phyloP scores from a whole-genome alignment of 768 basidiomycete genomes.

The Boletus sp. region DNA sequence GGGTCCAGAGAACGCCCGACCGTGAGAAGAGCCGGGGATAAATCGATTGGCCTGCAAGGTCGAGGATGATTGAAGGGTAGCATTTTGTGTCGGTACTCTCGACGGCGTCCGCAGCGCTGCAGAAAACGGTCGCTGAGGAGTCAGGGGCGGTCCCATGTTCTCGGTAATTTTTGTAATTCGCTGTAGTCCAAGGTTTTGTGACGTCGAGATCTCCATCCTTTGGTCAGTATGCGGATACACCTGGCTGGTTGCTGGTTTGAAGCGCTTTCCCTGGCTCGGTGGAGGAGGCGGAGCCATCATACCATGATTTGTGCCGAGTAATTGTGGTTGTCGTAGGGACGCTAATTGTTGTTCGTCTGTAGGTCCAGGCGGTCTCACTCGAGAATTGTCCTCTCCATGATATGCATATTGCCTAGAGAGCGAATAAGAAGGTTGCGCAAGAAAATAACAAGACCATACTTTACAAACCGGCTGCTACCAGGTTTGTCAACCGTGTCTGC shows the following conservation, averaged over 20 bases:
- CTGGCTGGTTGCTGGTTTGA: conserved; percentile 23
- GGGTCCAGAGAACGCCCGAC: conserved; percentile 20
- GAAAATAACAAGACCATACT: conserved; percentile 35
- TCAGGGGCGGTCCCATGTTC: conserved; percentile 52
- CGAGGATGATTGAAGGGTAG: conserved; percentile 5
- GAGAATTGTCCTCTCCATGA: conserved; percentile 44
- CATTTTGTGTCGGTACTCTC: conserved; percentile 17
- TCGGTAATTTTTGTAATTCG: conserved; percentile 23
- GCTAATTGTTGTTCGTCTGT: conserved; percentile 41
- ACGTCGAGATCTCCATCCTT: conserved; percentile 10
- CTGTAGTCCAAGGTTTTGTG: conserved; percentile 13
- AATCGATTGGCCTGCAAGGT: conserved; percentile 31
- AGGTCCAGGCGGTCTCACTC: conserved; percentile 36
- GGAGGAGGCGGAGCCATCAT: conserved; percentile 33
- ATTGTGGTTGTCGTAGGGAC: conserved; percentile 38
- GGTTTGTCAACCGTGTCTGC: conserved; percentile 36
- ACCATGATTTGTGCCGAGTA: conserved; percentile 28
- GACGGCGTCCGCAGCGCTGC: conserved; percentile 26
- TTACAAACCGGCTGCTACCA: conserved; percentile 46
- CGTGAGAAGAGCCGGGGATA: conserved; percentile 26
- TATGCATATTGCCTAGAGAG: conserved; percentile 65
- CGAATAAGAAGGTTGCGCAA: conserved; percentile 10
- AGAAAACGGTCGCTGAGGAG: conserved; percentile 39
- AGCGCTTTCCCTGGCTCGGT: conserved; percentile 17
- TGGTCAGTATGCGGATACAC: conserved; percentile 8